These are phyloP conservation scores for Turritis glabra DNA, from an alignment of 345 rosid species.

Conservation along the genomic window DNA sequence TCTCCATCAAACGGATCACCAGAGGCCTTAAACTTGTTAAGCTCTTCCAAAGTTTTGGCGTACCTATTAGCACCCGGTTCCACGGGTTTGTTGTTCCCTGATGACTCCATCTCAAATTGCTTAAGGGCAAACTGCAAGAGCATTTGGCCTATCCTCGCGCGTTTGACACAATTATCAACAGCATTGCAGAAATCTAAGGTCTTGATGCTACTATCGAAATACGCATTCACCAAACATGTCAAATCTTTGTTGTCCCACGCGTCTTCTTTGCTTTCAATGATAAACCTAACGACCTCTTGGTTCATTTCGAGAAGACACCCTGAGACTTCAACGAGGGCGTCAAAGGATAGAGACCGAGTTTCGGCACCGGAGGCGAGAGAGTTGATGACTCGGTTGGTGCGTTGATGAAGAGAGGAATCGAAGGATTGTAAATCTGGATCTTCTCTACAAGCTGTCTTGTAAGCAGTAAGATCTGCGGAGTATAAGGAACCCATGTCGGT, in stretches of 20 bases:
- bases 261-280: slow-evolving; percentile 67
- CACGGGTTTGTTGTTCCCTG: neutral
- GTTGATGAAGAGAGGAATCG: slow-evolving; percentile 60
- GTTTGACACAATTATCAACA: slow-evolving; percentile 63
- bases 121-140: slow-evolving; percentile 60
- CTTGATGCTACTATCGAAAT: slow-evolving; percentile 68
- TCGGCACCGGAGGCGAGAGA: slow-evolving; percentile 57
- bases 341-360: slow-evolving; percentile 60
- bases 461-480: slow-evolving; percentile 57
- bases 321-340: slow-evolving; percentile 73
- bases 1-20: slow-evolving; percentile 77
- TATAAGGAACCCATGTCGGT: slow-evolving; percentile 39
- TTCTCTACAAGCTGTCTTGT: slow-evolving; percentile 65
- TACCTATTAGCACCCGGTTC: slow-evolving; percentile 44
- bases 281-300: slow-evolving; percentile 69
- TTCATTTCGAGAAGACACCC: slow-evolving; percentile 78
- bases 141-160: slow-evolving; percentile 60
- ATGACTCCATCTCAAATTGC: slow-evolving; percentile 58
- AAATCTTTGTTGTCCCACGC: slow-evolving; percentile 68
- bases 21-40: slow-evolving; percentile 61
- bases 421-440: slow-evolving; percentile 74
- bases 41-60: slow-evolving; percentile 62
- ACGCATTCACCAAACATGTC: slow-evolving; percentile 63
- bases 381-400: slow-evolving; percentile 61
- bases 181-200: slow-evolving; percentile 76